These are phyloP conservation scores for Aegilops umbellulata DNA, from an alignment of 176 grass and related monocot genomes.

Conservation along the genomic window DNA sequence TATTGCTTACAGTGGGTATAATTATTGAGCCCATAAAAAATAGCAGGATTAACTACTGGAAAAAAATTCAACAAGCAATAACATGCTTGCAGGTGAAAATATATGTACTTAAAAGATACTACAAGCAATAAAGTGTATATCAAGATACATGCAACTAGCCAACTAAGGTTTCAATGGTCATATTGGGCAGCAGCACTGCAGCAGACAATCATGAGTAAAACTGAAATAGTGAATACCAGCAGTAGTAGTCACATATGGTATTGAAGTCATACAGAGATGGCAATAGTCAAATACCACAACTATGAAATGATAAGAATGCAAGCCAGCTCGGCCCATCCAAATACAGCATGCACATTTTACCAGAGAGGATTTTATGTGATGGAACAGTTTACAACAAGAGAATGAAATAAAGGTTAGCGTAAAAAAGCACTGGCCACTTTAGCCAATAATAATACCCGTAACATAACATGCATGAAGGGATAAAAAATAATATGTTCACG, in stretches of 20 bases:
- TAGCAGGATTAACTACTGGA: background rate
- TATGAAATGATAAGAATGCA: background rate
- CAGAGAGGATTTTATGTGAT: background rate
- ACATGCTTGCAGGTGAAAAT: background rate
- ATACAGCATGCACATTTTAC: background rate
- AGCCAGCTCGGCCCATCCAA: background rate
- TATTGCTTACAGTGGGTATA: background rate
- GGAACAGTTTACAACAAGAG: background rate
- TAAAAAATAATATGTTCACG: background rate
- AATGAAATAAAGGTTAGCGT: too few species aligned
- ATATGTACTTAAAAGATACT: background rate
- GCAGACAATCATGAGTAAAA: background rate
- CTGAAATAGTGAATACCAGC: background rate
- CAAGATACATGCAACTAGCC: background rate
- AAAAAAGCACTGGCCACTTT: too few species aligned
- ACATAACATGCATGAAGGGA: background rate
- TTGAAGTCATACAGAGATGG: background rate
- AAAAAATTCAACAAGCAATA: background rate
- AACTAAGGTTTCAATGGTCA: background rate
- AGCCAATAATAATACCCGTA: too few species aligned
- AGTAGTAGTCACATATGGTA: background rate
- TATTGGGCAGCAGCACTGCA: background rate
- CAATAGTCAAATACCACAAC: background rate
- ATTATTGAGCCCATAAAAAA: background rate
- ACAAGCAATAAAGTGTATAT: slow-evolving; percentile 8